Evolutionary conservation across 2,329 filamentous ascomycete species (phyloP), one percentile per base, ranked within the genome.

Genomic region (Nemania sp.): DNA sequence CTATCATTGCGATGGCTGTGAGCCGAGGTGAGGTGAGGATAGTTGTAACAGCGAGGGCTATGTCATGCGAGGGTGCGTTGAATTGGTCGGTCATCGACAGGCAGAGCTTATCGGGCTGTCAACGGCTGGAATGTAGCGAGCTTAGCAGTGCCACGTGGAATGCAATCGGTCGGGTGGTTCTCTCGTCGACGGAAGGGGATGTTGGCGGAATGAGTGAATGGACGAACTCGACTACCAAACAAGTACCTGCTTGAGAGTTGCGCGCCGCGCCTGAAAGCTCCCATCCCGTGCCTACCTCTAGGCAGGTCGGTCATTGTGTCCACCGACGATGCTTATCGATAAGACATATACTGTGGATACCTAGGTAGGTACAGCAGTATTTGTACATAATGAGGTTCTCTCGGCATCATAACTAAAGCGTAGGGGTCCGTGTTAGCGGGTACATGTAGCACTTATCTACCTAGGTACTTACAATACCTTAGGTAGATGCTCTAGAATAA

Each of bases 1-100:
- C 64, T 71, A 52, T 62, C 69, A 72, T 70, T 18, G 64, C 70
- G 68, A 62, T 56, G 60, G 58, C 51, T 32, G 60, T 66, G n/a
- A 27, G 59, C 56, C 53, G 47, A 52, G 49, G 51, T 51, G 26
- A 62, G 27, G 35, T 51, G 26, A 62, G 27, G 35, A 32, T 20
- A 29, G 41, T 45, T 57, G 60, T 27, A 27, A 41, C 47, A 53
- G 64, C 55, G 27, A 60, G 15, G 26, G 26, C 24, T 68, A 56
- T 58, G 22, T 52, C 60, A 64, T 58, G 64, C 41, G 58, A 58
- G 60, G 47, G 15, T 58, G 26, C 41, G 64, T 29, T n/a, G 47
- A 45, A 15, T n/a, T 45, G 18, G 15, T 45, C 3, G 11, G 38
- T 15, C 18, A 41, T 29, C 41, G 49, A 10, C 22, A 27, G 5